Conservation (phyloP, 148 eudicot species). For the Pouteria glomerata region DNA sequence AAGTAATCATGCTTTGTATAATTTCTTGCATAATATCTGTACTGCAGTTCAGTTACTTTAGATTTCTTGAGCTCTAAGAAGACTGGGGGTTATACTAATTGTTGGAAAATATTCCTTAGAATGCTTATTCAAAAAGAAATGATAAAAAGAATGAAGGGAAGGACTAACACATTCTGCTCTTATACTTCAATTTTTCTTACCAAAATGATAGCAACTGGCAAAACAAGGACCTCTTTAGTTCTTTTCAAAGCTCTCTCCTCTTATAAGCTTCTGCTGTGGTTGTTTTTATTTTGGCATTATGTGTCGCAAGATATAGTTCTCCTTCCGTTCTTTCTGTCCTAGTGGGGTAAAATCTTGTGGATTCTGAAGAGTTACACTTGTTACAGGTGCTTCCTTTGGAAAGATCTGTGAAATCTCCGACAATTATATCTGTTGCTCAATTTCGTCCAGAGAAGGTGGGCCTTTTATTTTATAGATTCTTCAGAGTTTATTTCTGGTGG, state of each 20-base stretch:
- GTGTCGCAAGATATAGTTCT: not conserved
- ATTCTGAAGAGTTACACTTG: slow-evolving; percentile 12
- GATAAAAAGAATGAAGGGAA: not conserved
- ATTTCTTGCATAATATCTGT: not conserved
- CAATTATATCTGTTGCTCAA: slow-evolving; percentile 89
- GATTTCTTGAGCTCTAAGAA: not conserved
- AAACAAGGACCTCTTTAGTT: no score
- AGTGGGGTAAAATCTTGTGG: not conserved
- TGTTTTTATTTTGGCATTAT: not conserved
- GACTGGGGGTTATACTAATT: not conserved
- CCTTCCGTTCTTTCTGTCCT: not conserved
- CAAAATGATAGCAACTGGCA: no score
- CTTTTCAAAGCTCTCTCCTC: no score
- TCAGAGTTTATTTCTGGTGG: slow-evolving; percentile 13
- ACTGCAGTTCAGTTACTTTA: not conserved
- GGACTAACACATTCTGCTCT: no score
- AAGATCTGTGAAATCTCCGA: slow-evolving; percentile 40
- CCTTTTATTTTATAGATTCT: slow-evolving; percentile 29
- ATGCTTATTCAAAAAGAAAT: not conserved
- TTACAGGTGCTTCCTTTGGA: slow-evolving; percentile 75
- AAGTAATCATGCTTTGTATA: not conserved
- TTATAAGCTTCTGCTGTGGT: not conserved
- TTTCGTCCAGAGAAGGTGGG: slow-evolving; percentile 99
- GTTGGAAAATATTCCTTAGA: not conserved
- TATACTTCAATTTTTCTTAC: no score